Evolutionary conservation across 2,329 filamentous ascomycete species (phyloP), one percentile per base, ranked within the genome.

Genomic region (Harringtonia lauricola): DNA sequence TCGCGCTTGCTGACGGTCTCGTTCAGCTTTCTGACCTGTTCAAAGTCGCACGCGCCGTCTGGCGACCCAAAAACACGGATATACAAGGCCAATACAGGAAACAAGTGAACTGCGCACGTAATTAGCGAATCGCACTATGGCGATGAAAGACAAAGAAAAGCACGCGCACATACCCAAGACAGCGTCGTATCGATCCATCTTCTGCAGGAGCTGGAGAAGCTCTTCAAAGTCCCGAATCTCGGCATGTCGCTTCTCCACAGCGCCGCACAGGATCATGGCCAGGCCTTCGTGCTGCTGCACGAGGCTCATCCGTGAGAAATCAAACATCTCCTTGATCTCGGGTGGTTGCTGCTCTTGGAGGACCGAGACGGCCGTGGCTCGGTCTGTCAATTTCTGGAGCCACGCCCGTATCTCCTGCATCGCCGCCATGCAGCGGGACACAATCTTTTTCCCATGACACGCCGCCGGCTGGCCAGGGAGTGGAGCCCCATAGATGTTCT

Each of bases 271-370:
- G 42, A 95, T 83, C n/a, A 87, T 74, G 13, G 83, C 81, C 15
- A 99, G 68, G 15, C 84, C 78, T 58, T 98, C 90, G 58, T 98
- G 94, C 60, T 98, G 90, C 55, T 86, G 81, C 19, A 83, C 78
- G 41, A 98, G 71, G 55, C 86, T 94, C 51, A 77, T 68, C 36
- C 83, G 79, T 54, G 94, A 86, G 55, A 86, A 85, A 53, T 89
- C 81, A 49, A 94, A 74, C 4, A 82, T 83, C 57, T 94, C 86
- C 51, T 82, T 71, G 45, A 82, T 71, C 51, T 89, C 84, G 10
- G 72, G 70, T 36, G 65, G 59, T 43, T 55, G 58, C 8, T 67
- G 67, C 50, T 84, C 78, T 4, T 85, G 84, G 13, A 95, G 72
- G 3, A 94, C 74, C 26, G 81, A 75, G 9, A 81, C 79, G 43